phyloP scores from a whole-genome alignment of 306 rosid genomes.

The Coriaria nepalensis region DNA sequence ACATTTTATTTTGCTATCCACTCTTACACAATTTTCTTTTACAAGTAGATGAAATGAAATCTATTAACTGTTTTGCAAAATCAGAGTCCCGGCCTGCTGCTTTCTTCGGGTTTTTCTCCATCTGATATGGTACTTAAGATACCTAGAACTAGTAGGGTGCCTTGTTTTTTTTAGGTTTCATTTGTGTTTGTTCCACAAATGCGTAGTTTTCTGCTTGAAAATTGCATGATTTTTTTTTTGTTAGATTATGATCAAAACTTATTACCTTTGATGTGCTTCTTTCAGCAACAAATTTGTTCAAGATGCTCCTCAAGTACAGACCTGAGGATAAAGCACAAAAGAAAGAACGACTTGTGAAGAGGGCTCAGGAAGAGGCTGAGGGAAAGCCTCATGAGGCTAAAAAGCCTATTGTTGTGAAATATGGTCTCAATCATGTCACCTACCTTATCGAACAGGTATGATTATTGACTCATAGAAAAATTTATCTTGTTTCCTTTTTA shows the following conservation, averaged over 20 bases:
- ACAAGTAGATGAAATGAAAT: no score
- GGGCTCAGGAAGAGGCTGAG: slow-evolving; percentile 64
- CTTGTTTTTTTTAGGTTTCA: no score
- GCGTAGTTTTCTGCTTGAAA: no score
- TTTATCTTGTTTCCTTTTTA: neutral
- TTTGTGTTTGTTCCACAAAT: no score
- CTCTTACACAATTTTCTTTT: no score
- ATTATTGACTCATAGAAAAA: neutral
- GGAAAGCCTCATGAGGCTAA: slow-evolving; percentile 46
- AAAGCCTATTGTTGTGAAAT: slow-evolving; percentile 58
- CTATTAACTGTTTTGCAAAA: no score
- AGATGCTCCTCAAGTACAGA: slow-evolving; percentile 66
- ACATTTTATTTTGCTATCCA: no score
- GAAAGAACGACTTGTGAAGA: slow-evolving; percentile 58
- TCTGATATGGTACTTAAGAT: no score
- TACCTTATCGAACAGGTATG: slow-evolving; percentile 68
- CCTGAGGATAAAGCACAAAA: slow-evolving; percentile 66
- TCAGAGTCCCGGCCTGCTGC: no score
- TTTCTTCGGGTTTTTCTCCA: no score
- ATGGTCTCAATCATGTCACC: slow-evolving; percentile 70
- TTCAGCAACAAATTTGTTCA: slow-evolving; percentile 55
- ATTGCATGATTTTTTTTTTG: no score
- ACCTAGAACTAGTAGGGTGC: no score
- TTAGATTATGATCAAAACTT: neutral
- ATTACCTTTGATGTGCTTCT: neutral